Conservation (phyloP, 169 alveolate genomes). For the Babesia gibsoni region DNA sequence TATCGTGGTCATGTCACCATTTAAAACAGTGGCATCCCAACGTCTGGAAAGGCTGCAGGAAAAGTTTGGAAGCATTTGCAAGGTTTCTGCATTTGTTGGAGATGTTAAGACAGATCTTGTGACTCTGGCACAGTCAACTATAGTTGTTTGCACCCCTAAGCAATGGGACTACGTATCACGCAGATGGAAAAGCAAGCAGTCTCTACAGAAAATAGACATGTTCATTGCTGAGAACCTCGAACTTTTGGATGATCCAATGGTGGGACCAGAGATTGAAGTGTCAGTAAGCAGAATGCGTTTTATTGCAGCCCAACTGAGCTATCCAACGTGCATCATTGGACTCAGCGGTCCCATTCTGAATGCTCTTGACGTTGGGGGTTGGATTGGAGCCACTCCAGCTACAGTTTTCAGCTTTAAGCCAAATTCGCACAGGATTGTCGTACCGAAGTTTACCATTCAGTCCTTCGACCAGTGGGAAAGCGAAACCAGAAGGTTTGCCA, state of each 20-base stretch:
- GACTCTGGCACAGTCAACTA: constrained; percentile 71
- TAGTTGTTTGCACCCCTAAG: constrained; percentile 88
- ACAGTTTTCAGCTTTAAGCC: constrained; percentile 41
- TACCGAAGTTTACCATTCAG: constrained; percentile 41
- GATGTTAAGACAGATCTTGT: constrained; percentile 81
- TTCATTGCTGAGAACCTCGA: constrained; percentile 94
- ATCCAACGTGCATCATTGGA: constrained; percentile 85
- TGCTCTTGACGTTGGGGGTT: constrained; percentile 88
- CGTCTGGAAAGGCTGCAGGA: constrained; percentile 34
- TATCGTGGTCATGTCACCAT: constrained; percentile 34
- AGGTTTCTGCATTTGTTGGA: constrained; percentile 79
- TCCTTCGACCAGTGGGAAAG: constrained; percentile 60
- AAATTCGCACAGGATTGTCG: constrained; percentile 12
- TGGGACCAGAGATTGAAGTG: constrained; percentile 89
- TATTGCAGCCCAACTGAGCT: constrained; percentile 81
- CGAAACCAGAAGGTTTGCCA: constrained; percentile 50
- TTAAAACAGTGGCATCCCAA: constrained; percentile 21
- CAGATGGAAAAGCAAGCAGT: constrained; percentile 85
- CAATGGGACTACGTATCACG: constrained; percentile 91
- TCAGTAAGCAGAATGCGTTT: constrained; percentile 92
- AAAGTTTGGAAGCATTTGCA: constrained; percentile 55
- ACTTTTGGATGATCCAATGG: constrained; percentile 76
- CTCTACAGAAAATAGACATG: constrained; percentile 80
- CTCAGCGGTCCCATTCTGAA: constrained; percentile 89
- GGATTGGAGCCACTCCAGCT: constrained; percentile 83